Conservation (phyloP, 2,329 filamentous ascomycete genomes). For the Calonectria pseudoreteaudii region DNA sequence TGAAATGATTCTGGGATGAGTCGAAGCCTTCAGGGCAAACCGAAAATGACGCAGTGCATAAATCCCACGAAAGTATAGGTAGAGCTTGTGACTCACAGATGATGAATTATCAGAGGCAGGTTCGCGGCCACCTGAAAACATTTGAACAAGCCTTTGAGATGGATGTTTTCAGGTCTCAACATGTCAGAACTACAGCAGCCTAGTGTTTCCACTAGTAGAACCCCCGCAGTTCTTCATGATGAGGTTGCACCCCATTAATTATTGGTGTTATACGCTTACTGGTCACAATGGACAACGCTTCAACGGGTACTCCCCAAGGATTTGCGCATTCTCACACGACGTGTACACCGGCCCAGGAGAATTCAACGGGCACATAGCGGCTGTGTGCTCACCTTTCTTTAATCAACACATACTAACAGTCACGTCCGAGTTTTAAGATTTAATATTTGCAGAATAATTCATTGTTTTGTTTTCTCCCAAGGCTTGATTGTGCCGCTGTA, state of each 20-base stretch:
- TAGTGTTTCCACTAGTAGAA: background rate
- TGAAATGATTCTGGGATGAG: background rate
- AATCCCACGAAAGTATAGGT: background rate
- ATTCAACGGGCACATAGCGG: no score
- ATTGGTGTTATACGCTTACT: background rate
- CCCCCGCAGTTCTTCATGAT: fast-evolving
- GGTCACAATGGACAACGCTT: background rate
- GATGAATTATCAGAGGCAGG: background rate
- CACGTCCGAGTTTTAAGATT: no score
- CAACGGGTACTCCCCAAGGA: no score
- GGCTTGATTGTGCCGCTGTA: no score
- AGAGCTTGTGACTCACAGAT: background rate
- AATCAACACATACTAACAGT: no score
- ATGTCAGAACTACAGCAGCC: background rate
- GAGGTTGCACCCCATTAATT: background rate
- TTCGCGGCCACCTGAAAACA: no score
- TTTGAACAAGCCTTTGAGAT: background rate
- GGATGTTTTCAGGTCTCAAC: background rate
- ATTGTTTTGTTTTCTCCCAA: no score
- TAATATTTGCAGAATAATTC: no score
- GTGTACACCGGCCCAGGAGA: no score
- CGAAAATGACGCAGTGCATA: background rate
- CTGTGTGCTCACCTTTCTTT: no score
- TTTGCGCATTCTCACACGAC: no score
- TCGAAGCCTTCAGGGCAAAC: background rate